Evolutionary conservation across 108 stramenopile genomes (phyloP).

Genomic region (Nitzschia inconspicua): DNA sequence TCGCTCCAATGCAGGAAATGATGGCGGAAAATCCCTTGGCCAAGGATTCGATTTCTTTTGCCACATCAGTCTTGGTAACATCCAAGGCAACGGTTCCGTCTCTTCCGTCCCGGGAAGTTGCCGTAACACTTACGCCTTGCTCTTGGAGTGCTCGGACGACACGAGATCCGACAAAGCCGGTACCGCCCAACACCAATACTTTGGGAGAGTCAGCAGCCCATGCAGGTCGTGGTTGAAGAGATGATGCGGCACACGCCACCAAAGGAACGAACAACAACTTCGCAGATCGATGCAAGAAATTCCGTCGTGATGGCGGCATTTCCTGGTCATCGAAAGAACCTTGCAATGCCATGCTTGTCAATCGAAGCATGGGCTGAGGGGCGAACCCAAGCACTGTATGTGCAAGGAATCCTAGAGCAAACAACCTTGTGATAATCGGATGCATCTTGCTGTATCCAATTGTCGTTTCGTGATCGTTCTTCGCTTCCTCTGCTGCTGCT

Average conservation of each 20-base stretch:
- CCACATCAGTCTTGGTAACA: neutral
- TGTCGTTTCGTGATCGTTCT: too few relatives aligned
- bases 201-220: too few relatives aligned
- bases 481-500: too few relatives aligned
- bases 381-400: too few relatives aligned
- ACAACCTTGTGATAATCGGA: too few relatives aligned
- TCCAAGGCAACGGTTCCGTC: slow-evolving; percentile 17
- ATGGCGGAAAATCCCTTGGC: slow-evolving; percentile 39
- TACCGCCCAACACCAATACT: slow-evolving; percentile 58
- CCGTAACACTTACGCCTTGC: slow-evolving; percentile 32
- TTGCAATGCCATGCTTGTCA: too few relatives aligned
- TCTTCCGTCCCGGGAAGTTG: slow-evolving; percentile 25
- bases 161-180: slow-evolving; percentile 62
- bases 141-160: slow-evolving; percentile 47
- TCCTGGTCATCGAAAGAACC: too few relatives aligned
- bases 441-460: too few relatives aligned
- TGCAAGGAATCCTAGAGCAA: too few relatives aligned
- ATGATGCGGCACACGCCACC: neutral
- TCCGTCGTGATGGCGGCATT: neutral
- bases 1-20: slow-evolving; percentile 56
- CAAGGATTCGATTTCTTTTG: slow-evolving; percentile 12
- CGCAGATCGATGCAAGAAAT: too few relatives aligned
- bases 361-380: too few relatives aligned
- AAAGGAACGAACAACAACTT: neutral
- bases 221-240: too few relatives aligned